These are phyloP conservation scores for Boehmeria nivea DNA, from an alignment of 306 rosid genomes.

Conservation along the genomic window DNA sequence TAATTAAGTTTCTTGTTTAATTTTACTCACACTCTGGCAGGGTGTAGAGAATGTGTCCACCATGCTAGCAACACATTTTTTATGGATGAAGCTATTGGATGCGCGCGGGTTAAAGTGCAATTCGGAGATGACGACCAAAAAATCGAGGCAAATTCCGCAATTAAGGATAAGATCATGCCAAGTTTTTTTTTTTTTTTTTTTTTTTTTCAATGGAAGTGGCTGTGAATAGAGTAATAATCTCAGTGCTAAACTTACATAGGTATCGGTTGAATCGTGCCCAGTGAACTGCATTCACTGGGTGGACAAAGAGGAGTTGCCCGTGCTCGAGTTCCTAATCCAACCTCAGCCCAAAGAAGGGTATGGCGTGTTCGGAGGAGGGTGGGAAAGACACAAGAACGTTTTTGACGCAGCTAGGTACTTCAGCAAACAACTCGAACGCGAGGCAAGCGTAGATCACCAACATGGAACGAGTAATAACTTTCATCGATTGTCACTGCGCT, in stretches of 20 bases:
- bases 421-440: conserved; percentile 33
- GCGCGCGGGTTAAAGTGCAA: conserved; percentile 74
- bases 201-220: neutral
- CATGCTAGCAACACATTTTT: conserved; percentile 60
- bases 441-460: conserved; percentile 14
- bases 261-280: conserved; percentile 67
- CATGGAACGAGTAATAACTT: conserved; percentile 26
- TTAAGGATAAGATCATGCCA: neutral
- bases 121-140: conserved; percentile 53
- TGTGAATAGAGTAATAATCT: too few relatives aligned
- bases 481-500: neutral
- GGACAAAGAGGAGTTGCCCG: conserved; percentile 45
- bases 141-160: conserved; percentile 41
- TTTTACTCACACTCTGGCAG: conserved; percentile 20
- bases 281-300: conserved; percentile 83
- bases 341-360: conserved; percentile 62
- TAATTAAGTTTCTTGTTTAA: neutral
- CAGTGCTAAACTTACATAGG: conserved; percentile 25
- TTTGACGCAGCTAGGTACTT: conserved; percentile 63
- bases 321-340: conserved; percentile 64
- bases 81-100: conserved; percentile 60
- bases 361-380: conserved; percentile 80
- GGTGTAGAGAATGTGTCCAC: conserved; percentile 69
- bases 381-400: conserved; percentile 73
- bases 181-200: neutral